Conservation (phyloP, 2,329 filamentous ascomycete genomes). For the Aaosphaeria arxii region DNA sequence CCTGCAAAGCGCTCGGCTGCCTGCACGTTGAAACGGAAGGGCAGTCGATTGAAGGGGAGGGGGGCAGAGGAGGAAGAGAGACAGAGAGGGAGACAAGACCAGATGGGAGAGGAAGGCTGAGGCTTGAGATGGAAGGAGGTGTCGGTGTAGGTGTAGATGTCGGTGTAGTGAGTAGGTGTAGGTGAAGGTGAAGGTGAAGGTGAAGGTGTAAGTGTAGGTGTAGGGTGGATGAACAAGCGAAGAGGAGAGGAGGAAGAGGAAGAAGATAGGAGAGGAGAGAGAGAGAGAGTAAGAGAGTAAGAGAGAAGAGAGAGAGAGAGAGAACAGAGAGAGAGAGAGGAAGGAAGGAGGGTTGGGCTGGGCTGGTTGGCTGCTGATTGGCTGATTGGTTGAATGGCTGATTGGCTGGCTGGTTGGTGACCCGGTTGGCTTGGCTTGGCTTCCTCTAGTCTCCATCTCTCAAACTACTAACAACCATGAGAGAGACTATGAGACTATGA, state of each 20-base stretch:
- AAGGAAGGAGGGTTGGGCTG: conserved; percentile 1
- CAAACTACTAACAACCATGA: too few relatives aligned
- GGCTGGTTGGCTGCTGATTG: conserved; percentile 1
- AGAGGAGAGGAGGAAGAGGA: too few relatives aligned
- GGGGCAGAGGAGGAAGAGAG: neutral
- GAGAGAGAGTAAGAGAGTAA: neutral
- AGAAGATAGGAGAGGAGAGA: neutral
- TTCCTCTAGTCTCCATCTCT: too few relatives aligned
- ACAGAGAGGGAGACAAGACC: neutral
- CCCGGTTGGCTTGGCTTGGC: too few relatives aligned
- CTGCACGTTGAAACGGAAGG: conserved; percentile 4
- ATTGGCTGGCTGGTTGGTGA: too few relatives aligned
- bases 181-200: neutral
- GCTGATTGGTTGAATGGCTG: neutral
- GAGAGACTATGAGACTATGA: too few relatives aligned
- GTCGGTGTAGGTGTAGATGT: neutral
- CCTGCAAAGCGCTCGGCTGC: conserved; percentile 21
- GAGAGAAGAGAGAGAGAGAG: neutral
- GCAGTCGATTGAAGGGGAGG: conserved; percentile 1
- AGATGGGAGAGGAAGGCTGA: neutral
- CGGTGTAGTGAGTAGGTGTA: neutral
- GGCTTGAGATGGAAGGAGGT: neutral
- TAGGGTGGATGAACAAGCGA: neutral
- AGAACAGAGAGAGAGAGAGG: neutral
- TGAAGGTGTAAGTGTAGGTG: neutral